These are phyloP conservation scores for Apophysomyces sp. DNA, from an alignment of 371 early-diverging fungal species.

Conservation along the genomic window DNA sequence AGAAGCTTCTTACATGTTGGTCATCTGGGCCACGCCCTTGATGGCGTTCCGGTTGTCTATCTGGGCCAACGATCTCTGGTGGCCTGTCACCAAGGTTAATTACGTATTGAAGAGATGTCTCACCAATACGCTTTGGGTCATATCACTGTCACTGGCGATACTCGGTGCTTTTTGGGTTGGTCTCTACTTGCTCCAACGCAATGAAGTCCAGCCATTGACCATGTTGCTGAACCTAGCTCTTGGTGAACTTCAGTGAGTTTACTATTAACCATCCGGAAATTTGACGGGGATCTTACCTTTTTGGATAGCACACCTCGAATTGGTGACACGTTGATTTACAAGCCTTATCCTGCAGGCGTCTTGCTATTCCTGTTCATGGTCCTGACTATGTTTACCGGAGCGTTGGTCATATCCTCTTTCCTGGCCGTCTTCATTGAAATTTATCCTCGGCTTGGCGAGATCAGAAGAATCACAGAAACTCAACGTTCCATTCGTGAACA, in stretches of 20 bases:
- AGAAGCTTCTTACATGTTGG: conserved; percentile 16
- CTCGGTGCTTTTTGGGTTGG: conserved; percentile 40
- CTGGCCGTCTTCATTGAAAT: conserved; percentile 30
- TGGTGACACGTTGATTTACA: conserved; percentile 34
- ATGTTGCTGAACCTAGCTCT: conserved; percentile 33
- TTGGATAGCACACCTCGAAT: conserved; percentile 36
- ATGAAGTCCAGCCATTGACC: conserved; percentile 23
- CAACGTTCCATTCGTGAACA: conserved; percentile 11
- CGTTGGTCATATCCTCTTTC: conserved; percentile 40
- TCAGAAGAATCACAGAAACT: conserved; percentile 11
- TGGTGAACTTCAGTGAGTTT: conserved; percentile 49
- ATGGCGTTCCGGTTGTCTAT: conserved; percentile 37
- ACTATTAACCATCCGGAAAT: too few relatives aligned
- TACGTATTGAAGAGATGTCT: conserved; percentile 32
- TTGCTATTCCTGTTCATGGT: conserved; percentile 35
- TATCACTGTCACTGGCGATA: conserved; percentile 16
- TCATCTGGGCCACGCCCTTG: conserved; percentile 36
- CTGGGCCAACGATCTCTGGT: conserved; percentile 23
- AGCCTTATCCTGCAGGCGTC: conserved; percentile 29
- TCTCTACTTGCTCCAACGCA: conserved; percentile 35
- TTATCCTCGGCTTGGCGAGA: conserved; percentile 12
- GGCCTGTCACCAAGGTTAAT: conserved; percentile 28
- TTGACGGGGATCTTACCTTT: too few relatives aligned
- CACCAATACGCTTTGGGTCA: conserved; percentile 29
- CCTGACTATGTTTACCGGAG: conserved; percentile 27